A percentile compares a stretch with the other conserved stretches of the same genome.
Evolutionary conservation across 73 alveolate genomes (phyloP).

Genomic region (Paramecium pentaurelia): DNA sequence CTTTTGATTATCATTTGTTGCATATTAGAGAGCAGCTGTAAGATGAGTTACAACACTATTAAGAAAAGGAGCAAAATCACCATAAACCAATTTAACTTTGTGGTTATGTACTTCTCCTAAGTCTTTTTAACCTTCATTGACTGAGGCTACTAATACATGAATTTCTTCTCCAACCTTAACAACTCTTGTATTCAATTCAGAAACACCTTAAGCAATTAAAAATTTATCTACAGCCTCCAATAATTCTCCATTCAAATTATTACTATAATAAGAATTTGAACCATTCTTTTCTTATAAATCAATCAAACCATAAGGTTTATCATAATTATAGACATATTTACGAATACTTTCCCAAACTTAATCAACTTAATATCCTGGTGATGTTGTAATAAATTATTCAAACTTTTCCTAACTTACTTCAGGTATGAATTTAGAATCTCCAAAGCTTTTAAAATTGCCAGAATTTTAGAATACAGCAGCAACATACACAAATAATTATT

Average conservation of each 20-base stretch:
- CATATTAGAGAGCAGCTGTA: slow-evolving; percentile 64
- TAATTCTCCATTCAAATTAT: slow-evolving; percentile 61
- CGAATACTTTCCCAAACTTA: slow-evolving; percentile 60
- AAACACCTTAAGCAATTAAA: slow-evolving; percentile 59
- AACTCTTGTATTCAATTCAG: slow-evolving; percentile 47
- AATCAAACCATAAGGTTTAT: slow-evolving; percentile 53
- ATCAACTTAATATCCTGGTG: slow-evolving; percentile 56
- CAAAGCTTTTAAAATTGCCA: slow-evolving; percentile 83
- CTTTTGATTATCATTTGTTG: slow-evolving; percentile 70
- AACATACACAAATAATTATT: slow-evolving; percentile 72
- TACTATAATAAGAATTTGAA: slow-evolving; percentile 70
- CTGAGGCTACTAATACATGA: slow-evolving; percentile 64
- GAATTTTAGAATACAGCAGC: slow-evolving; percentile 83
- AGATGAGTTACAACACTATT: slow-evolving; percentile 71
- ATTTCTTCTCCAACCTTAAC: slow-evolving; percentile 49
- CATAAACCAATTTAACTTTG: slow-evolving; percentile 66
- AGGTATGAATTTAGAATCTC: slow-evolving; percentile 87
- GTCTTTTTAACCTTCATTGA: slow-evolving; percentile 24
- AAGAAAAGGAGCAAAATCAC: slow-evolving; percentile 83
- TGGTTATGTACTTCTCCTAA: slow-evolving; percentile 56
- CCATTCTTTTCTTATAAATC: slow-evolving; percentile 70
- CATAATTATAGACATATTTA: slow-evolving; percentile 60
- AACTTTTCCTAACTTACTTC: slow-evolving; percentile 71
- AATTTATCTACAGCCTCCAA: slow-evolving; percentile 64
- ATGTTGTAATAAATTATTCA: slow-evolving; percentile 64